Conservation (phyloP, 2,329 filamentous ascomycete genomes). For the Botrytis paeoniae region DNA sequence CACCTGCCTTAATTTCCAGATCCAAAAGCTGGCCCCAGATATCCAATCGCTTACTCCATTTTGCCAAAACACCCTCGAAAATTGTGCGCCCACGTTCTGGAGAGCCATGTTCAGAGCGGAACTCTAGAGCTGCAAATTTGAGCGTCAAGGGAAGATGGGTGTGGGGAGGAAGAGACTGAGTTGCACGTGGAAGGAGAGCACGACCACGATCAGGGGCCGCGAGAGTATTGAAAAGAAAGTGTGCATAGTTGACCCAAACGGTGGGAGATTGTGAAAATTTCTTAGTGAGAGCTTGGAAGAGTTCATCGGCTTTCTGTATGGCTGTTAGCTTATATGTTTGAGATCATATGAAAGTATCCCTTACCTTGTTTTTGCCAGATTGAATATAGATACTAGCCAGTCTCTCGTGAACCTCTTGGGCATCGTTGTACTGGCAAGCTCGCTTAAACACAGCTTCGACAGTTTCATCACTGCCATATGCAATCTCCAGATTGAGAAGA, state of each 20-base stretch:
- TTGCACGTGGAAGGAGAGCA: slow-evolving; percentile 75
- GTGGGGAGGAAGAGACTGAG: slow-evolving; percentile 71
- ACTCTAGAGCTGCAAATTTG: slow-evolving; percentile 90
- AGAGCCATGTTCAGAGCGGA: slow-evolving; percentile 77
- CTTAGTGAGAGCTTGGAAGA: slow-evolving; percentile 84
- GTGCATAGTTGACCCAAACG: slow-evolving; percentile 92
- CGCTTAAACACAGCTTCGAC: slow-evolving; percentile 86
- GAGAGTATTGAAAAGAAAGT: slow-evolving; percentile 78
- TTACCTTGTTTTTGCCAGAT: slow-evolving; percentile 78
- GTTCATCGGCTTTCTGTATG: slow-evolving; percentile 74
- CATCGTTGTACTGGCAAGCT: slow-evolving; percentile 90
- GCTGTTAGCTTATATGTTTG: slow-evolving; percentile 28
- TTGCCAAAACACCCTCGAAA: slow-evolving; percentile 81
- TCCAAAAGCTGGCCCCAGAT: slow-evolving; percentile 92
- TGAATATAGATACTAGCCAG: slow-evolving; percentile 94
- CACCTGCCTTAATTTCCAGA: slow-evolving; percentile 67
- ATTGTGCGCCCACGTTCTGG: slow-evolving; percentile 90
- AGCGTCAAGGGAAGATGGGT: slow-evolving; percentile 70
- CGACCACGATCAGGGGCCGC: slow-evolving; percentile 71
- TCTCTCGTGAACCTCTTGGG: slow-evolving; percentile 83
- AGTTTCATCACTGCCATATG: slow-evolving; percentile 78
- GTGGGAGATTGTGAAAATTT: slow-evolving; percentile 77
- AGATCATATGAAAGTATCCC: slow-evolving; percentile 34
- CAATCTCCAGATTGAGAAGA: slow-evolving; percentile 88
- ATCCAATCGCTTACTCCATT: slow-evolving; percentile 85